phyloP scores from a whole-genome alignment of 345 rosid species.

The Pistacia integerrima region DNA sequence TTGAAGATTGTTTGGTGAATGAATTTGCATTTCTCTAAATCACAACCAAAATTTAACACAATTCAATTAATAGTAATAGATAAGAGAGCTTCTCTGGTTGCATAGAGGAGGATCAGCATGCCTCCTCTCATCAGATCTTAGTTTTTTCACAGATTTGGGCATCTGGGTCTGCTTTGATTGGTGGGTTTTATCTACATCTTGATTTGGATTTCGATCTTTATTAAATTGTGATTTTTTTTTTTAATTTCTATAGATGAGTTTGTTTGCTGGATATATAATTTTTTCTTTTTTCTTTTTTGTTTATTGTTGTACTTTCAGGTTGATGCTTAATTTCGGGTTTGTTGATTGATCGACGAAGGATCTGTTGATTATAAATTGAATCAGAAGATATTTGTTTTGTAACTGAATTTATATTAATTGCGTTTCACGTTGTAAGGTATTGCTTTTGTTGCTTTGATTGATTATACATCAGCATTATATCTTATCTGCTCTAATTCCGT shows the following conservation, averaged over 20 bases:
- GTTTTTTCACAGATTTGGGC: slow-evolving; percentile 56
- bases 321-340: slow-evolving; percentile 32
- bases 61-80: slow-evolving; percentile 21
- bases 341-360: slow-evolving; percentile 48
- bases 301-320: slow-evolving; percentile 28
- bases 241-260: slow-evolving; percentile 23
- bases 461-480: slow-evolving; percentile 28
- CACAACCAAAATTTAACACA: slow-evolving; percentile 19
- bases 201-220: slow-evolving; percentile 48
- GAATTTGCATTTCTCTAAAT: slow-evolving; percentile 45
- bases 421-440: slow-evolving; percentile 43
- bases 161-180: slow-evolving; percentile 71
- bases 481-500: slow-evolving; percentile 16
- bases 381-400: slow-evolving; percentile 32
- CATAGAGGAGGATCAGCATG: slow-evolving; percentile 61
- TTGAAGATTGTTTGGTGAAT: slow-evolving; percentile 36
- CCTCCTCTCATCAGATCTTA: slow-evolving; percentile 86
- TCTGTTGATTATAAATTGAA: slow-evolving; percentile 57
- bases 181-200: slow-evolving; percentile 57
- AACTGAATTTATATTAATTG: slow-evolving; percentile 32
- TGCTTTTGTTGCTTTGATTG: slow-evolving; percentile 21
- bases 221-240: slow-evolving; percentile 27
- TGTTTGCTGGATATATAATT: slow-evolving; percentile 14
- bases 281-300: slow-evolving; percentile 9
- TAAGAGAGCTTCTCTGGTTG: slow-evolving; percentile 28